Percentiles rank a stretch among this genome's conserved stretches.
phyloP scores from a whole-genome alignment of 2,329 filamentous ascomycete species.

The Aulographum hederae region DNA sequence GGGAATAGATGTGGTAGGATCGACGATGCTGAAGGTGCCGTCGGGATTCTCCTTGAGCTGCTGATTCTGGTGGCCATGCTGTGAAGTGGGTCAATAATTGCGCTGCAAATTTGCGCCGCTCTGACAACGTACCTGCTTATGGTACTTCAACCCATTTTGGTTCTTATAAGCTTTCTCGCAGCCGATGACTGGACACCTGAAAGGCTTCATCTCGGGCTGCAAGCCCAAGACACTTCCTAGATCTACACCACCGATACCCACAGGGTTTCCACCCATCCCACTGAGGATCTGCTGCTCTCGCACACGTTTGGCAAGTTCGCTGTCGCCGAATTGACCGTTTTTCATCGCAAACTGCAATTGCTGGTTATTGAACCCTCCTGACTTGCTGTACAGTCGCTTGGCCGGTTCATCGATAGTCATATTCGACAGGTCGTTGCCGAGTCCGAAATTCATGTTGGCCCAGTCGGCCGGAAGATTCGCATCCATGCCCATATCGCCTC shows the following conservation, averaged over 20 bases:
- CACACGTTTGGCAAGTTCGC: constrained; percentile 50
- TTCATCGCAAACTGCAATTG: constrained; percentile 60
- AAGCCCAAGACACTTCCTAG: too few relatives aligned
- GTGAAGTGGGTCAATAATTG: constrained; percentile 2
- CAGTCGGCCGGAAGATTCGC: constrained; percentile 13
- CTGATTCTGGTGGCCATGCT: constrained; percentile 90
- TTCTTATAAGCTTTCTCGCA: constrained; percentile 99
- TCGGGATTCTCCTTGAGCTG: constrained; percentile 93
- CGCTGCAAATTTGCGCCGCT: too few relatives aligned
- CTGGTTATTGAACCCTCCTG: constrained; percentile 52
- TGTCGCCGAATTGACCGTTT: constrained; percentile 59
- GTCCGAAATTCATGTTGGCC: constrained; percentile 14
- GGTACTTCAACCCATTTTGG: constrained; percentile 92
- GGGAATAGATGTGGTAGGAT: constrained; percentile 81
- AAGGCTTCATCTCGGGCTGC: constrained; percentile 83
- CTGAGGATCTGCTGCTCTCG: constrained; percentile 45
- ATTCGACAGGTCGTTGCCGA: constrained; percentile 18
- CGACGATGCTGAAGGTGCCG: constrained; percentile 94
- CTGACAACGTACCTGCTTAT: constrained; percentile 48
- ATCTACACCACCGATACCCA: constrained; percentile 36
- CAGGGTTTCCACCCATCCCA: constrained; percentile 26
- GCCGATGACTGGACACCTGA: constrained; percentile 92
- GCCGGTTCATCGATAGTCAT: constrained; percentile 74
- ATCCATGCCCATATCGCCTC: constrained; percentile 17
- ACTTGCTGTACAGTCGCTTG: constrained; percentile 73